Conservation (phyloP, 106 monocot genomes). For the Hemerocallis citrina region DNA sequence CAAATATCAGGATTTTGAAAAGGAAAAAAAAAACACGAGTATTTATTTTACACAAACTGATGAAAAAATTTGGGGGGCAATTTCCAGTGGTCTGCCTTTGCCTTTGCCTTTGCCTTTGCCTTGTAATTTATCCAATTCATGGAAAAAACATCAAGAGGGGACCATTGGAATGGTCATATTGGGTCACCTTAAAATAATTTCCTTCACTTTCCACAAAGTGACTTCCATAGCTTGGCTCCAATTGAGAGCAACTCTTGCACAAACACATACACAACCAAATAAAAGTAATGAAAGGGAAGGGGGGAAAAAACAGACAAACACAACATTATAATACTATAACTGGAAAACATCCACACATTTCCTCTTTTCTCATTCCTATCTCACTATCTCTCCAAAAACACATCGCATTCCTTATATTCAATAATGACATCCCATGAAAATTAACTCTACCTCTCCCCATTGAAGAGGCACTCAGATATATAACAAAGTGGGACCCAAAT, state of each 20-base stretch:
- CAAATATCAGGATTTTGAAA: background rate
- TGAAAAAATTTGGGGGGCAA: background rate
- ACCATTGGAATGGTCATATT: background rate
- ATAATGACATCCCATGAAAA: background rate
- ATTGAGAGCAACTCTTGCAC: background rate
- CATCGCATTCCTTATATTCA: background rate
- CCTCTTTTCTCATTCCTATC: background rate
- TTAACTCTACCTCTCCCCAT: too few relatives aligned
- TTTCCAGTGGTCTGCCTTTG: constrained; percentile 4
- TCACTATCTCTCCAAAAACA: background rate
- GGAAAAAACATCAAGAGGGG: background rate
- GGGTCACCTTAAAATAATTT: constrained; percentile 1
- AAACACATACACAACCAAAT: too few relatives aligned
- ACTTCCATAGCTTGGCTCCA: constrained; percentile 1
- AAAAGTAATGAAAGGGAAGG: background rate
- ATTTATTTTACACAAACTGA: constrained; percentile 2
- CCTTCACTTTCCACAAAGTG: background rate
- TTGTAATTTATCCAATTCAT: background rate
- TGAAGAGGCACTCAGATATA: too few relatives aligned
- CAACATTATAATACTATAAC: background rate
- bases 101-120: too few relatives aligned
- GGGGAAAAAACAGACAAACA: background rate
- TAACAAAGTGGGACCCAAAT: too few relatives aligned
- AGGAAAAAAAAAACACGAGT: too few relatives aligned
- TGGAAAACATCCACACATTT: background rate